These are phyloP conservation scores for Torulaspora globosa DNA, from an alignment of 1,139 yeast genomes.

Conservation along the genomic window DNA sequence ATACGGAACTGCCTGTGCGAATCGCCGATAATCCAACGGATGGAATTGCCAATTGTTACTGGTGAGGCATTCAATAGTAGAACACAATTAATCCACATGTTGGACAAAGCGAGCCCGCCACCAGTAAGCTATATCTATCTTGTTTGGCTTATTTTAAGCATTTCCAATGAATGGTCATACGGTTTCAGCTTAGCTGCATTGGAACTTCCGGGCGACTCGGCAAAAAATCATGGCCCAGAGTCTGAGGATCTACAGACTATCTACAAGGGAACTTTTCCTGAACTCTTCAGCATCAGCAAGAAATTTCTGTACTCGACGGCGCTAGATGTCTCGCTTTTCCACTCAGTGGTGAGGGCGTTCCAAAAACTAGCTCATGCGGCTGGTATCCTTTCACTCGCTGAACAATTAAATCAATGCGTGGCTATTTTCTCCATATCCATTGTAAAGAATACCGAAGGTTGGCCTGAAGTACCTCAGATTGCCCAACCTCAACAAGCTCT, in stretches of 20 bases:
- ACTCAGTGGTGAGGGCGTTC: conserved; percentile 59
- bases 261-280: conserved; percentile 39
- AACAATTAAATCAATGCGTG: conserved; percentile 59
- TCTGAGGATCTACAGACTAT: conserved; percentile 39
- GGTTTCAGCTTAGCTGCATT: conserved; percentile 60
- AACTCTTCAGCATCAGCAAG: conserved; percentile 46
- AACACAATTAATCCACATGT: conserved; percentile 60
- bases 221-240: conserved; percentile 36
- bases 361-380: conserved; percentile 80
- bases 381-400: conserved; percentile 60
- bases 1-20: conserved; percentile 41
- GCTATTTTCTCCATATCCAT: conserved; percentile 54
- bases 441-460: conserved; percentile 34
- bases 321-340: conserved; percentile 66
- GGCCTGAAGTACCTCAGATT: conserved; percentile 10
- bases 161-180: conserved; percentile 57
- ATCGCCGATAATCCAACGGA: conserved; percentile 30
- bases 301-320: conserved; percentile 55
- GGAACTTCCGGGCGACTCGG: conserved; percentile 15
- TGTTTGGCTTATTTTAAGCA: conserved; percentile 53
- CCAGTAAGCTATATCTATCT: conserved; percentile 59
- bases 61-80: conserved; percentile 44
- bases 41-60: conserved; percentile 33
- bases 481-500: conserved; percentile 22
- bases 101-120: conserved; percentile 75